A percentile compares a stretch with the other conserved stretches of the same genome.
Conservation (phyloP, 2,329 filamentous ascomycete genomes). For the Tolypocladium inflatum region DNA sequence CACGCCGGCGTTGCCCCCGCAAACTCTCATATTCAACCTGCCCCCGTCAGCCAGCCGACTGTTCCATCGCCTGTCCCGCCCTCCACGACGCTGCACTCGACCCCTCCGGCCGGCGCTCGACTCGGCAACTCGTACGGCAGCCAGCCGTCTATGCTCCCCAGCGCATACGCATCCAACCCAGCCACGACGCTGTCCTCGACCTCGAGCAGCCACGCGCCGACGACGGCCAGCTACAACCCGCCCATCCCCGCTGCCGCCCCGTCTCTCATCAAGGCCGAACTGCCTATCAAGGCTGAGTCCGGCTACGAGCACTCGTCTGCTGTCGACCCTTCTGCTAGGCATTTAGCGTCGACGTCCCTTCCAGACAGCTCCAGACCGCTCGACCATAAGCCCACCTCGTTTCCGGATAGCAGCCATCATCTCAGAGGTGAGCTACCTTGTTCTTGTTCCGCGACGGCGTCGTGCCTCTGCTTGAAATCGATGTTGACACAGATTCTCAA, state of each 20-base stretch:
- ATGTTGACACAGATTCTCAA: constrained; percentile 7
- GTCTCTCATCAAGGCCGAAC: constrained; percentile 6
- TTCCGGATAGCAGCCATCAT: constrained; percentile 23
- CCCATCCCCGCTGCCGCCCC: constrained; percentile 19
- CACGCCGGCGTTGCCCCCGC: constrained; percentile 62
- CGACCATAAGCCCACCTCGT: constrained; percentile 15
- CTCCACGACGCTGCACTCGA: constrained; percentile 10
- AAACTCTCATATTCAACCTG: constrained; percentile 41
- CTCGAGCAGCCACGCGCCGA: constrained; percentile 8
- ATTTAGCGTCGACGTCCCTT: constrained; percentile 12
- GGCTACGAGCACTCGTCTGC: constrained; percentile 48
- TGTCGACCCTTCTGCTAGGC: constrained; percentile 55
- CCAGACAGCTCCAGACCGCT: constrained; percentile 14
- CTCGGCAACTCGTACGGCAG: constrained; percentile 33
- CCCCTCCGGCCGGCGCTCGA: constrained; percentile 13
- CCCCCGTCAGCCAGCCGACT: constrained; percentile 20
- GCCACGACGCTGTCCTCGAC: constrained; percentile 21
- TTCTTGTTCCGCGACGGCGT: constrained; percentile 12
- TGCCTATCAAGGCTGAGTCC: constrained; percentile 25
- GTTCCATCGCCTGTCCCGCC: constrained; percentile 20
- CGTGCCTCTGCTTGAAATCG: neutral
- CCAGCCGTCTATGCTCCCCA: constrained; percentile 33
- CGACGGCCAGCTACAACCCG: constrained; percentile 22
- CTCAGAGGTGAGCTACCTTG: constrained; percentile 41
- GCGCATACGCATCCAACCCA: constrained; percentile 25